Evolutionary conservation across 345 rosid species (phyloP).

Genomic region (Moricandia arvensis): DNA sequence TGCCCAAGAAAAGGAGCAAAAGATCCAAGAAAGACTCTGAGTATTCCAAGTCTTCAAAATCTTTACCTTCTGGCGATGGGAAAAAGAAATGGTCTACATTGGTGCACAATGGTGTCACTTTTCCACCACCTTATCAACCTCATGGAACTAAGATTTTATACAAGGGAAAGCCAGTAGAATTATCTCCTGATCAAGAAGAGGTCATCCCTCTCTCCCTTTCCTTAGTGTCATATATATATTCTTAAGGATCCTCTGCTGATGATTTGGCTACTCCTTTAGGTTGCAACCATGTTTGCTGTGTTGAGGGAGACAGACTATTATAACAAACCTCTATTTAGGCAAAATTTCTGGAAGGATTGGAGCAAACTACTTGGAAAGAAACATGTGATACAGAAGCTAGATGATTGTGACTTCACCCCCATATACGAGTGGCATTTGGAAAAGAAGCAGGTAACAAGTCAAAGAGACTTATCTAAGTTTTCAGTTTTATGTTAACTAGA

Average conservation of each 20-base stretch:
- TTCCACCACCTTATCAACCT: slow-evolving; percentile 79
- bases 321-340: slow-evolving; percentile 60
- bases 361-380: slow-evolving; percentile 64
- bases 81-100: slow-evolving; percentile 87
- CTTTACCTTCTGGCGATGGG: slow-evolving; percentile 73
- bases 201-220: slow-evolving; percentile 28
- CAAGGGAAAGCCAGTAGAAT: slow-evolving; percentile 61
- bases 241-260: neutral
- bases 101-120: slow-evolving; percentile 87
- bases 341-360: slow-evolving; percentile 96
- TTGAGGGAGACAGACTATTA: slow-evolving; percentile 78
- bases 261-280: slow-evolving; percentile 45
- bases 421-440: slow-evolving; percentile 76
- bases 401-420: slow-evolving; percentile 64
- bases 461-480: neutral
- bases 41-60: slow-evolving; percentile 57
- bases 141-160: slow-evolving; percentile 78
- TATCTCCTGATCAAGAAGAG: slow-evolving; percentile 86
- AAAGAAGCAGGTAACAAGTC: slow-evolving; percentile 62
- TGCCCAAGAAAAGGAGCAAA: slow-evolving; percentile 47
- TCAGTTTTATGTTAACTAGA: neutral
- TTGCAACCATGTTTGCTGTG: slow-evolving; percentile 89
- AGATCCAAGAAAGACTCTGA: slow-evolving; percentile 56
- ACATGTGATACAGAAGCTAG: slow-evolving; percentile 61
- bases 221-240: neutral